Evolutionary conservation across 495 filamentous ascomycete genomes (phyloP).

Genomic region (Penicillium cosmopolitanum): DNA sequence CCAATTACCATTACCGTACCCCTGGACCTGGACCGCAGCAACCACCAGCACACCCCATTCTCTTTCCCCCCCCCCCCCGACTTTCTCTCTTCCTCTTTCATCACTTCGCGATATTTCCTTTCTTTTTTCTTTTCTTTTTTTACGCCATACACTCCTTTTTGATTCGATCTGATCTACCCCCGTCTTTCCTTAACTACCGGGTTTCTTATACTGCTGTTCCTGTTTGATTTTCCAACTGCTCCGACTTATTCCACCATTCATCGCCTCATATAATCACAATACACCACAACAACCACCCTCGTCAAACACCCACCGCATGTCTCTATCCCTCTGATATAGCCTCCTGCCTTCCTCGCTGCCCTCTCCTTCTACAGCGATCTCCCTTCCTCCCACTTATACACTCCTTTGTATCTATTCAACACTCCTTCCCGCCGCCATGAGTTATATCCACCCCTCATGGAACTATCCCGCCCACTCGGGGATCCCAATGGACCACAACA

Average conservation of each 20-base stretch:
- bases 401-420: conserved; percentile 8
- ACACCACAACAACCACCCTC: conserved; percentile 17
- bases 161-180: conserved; percentile 12
- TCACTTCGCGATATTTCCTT: conserved; percentile 19
- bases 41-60: background rate
- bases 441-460: conserved; percentile 51
- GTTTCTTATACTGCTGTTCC: conserved; percentile 10
- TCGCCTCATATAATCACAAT: no score
- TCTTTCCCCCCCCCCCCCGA: conserved; percentile 6
- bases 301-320: conserved; percentile 21
- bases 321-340: conserved; percentile 25
- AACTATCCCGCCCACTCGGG: conserved; percentile 41
- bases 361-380: conserved; percentile 17
- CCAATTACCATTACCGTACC: background rate
- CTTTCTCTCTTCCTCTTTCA: conserved; percentile 22
- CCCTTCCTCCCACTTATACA: conserved; percentile 7
- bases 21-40: conserved; percentile 6
- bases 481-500: conserved; percentile 44
- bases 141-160: conserved; percentile 19
- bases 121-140: conserved; percentile 25
- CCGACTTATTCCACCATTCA: conserved; percentile 24
- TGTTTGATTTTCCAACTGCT: conserved; percentile 8
- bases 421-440: conserved; percentile 36
- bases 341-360: conserved; percentile 12
- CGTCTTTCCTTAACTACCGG: conserved; percentile 30